These are phyloP conservation scores for Aspergillus tanneri DNA, from an alignment of 2,329 filamentous ascomycete genomes.

Conservation along the genomic window DNA sequence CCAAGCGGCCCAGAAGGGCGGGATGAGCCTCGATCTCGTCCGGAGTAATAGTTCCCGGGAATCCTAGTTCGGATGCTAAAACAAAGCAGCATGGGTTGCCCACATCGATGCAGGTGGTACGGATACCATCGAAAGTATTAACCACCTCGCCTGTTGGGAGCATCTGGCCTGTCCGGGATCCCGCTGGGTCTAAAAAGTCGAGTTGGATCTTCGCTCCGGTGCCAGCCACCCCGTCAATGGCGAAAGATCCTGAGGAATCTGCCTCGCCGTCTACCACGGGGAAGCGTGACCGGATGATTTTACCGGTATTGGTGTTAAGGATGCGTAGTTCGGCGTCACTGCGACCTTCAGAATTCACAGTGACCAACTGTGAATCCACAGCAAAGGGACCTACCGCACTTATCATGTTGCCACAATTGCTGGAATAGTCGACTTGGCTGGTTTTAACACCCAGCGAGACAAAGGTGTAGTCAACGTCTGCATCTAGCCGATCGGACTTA, in stretches of 20 bases:
- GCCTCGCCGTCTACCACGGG: slow-evolving; percentile 51
- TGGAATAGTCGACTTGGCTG: slow-evolving; percentile 61
- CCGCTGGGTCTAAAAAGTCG: slow-evolving; percentile 62
- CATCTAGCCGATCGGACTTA: slow-evolving; percentile 47
- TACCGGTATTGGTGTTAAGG: slow-evolving; percentile 69
- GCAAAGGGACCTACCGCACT: slow-evolving; percentile 66
- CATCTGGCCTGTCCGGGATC: slow-evolving; percentile 62
- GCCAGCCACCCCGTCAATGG: slow-evolving; percentile 64
- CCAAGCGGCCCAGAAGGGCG: slow-evolving; percentile 48
- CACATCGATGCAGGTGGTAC: slow-evolving; percentile 61
- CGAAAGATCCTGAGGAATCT: slow-evolving; percentile 54
- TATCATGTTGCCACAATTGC: slow-evolving; percentile 76
- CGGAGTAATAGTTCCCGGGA: slow-evolving; percentile 48
- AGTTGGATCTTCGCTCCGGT: slow-evolving; percentile 58
- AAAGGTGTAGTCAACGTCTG: slow-evolving; percentile 70
- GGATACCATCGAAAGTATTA: slow-evolving; percentile 53
- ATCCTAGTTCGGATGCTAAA: slow-evolving; percentile 52
- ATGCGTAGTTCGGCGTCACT: slow-evolving; percentile 53
- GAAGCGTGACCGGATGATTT: slow-evolving; percentile 61
- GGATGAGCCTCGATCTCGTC: slow-evolving; percentile 52
- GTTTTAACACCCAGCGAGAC: slow-evolving; percentile 66
- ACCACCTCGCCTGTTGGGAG: slow-evolving; percentile 59
- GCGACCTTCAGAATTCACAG: slow-evolving; percentile 23
- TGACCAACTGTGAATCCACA: slow-evolving; percentile 55
- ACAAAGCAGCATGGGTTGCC: slow-evolving; percentile 66